These are phyloP conservation scores for Cryptosporidium andersoni DNA, from an alignment of 169 alveolate species.

Conservation along the genomic window DNA sequence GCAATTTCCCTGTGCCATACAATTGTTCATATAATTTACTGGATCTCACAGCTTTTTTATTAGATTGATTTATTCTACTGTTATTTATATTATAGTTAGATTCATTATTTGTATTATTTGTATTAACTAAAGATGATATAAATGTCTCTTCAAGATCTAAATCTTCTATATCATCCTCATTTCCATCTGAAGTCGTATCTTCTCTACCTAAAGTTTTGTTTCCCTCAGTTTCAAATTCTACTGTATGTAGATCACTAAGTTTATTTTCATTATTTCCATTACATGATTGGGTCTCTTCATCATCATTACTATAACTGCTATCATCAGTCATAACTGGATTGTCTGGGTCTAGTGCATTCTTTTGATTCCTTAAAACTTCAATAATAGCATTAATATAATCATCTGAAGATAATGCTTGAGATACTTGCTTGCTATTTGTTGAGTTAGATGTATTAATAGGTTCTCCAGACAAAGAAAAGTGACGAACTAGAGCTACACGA, in stretches of 20 bases:
- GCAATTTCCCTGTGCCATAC: background rate
- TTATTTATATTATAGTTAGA: too few species aligned
- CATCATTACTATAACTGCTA: conserved; percentile 65
- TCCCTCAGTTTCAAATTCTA: conserved; percentile 11
- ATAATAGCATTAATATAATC: conserved; percentile 80
- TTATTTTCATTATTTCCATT: conserved; percentile 73
- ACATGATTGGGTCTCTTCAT: conserved; percentile 68
- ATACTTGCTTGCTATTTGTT: conserved; percentile 19
- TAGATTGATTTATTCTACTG: background rate
- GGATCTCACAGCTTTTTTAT: too few species aligned
- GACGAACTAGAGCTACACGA: conserved; percentile 87
- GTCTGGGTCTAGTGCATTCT: conserved; percentile 78
- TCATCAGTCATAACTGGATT: conserved; percentile 80
- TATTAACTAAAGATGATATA: conserved; percentile 39
- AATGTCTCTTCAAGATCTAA: conserved; percentile 58
- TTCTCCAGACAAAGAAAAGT: conserved; percentile 71
- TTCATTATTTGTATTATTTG: background rate
- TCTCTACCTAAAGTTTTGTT: conserved; percentile 18
- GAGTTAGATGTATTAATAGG: background rate
- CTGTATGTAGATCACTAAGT: conserved; percentile 9
- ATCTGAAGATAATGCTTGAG: conserved; percentile 80
- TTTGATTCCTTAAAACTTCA: conserved; percentile 78
- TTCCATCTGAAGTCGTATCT: conserved; percentile 1
- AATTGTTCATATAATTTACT: conserved; percentile 21
- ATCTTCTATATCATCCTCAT: background rate